A percentile compares a stretch with the other conserved stretches of the same genome.
phyloP scores from a whole-genome alignment of 371 early-diverging fungal genomes.

The Haplosporangium sp. region DNA sequence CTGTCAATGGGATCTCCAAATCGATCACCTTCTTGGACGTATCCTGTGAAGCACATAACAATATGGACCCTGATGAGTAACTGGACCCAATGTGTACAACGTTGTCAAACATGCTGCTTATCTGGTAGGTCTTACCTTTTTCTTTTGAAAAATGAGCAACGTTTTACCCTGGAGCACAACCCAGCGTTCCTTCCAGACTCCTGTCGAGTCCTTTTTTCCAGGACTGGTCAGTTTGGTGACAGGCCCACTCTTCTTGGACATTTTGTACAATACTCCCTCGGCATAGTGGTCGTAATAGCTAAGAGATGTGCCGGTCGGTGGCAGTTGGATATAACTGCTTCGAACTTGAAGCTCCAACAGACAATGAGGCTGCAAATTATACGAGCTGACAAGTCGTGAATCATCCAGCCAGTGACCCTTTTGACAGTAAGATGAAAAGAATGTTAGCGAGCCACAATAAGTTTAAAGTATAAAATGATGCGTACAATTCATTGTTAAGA shows the following conservation, averaged over 20 bases:
- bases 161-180: slow-evolving; percentile 42
- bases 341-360: slow-evolving; percentile 41
- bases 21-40: slow-evolving; percentile 27
- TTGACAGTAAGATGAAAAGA: not conserved
- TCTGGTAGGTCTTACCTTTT: slow-evolving; percentile 15
- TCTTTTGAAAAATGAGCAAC: slow-evolving; percentile 28
- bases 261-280: slow-evolving; percentile 39
- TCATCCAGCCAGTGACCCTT: slow-evolving; percentile 53
- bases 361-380: slow-evolving; percentile 29
- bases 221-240: slow-evolving; percentile 13
- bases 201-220: slow-evolving; percentile 13
- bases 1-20: slow-evolving; percentile 15
- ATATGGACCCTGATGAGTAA: not conserved
- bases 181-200: slow-evolving; percentile 48
- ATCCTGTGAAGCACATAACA: slow-evolving; percentile 17
- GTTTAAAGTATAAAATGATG: not conserved
- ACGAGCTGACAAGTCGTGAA: slow-evolving; percentile 35
- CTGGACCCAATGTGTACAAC: not conserved
- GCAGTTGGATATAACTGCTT: slow-evolving; percentile 34
- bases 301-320: slow-evolving; percentile 19
- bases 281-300: slow-evolving; percentile 44
- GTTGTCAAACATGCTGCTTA: too few relatives aligned
- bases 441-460: not conserved
- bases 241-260: slow-evolving; percentile 29
- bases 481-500: not conserved